Conservation (phyloP, 2,329 filamentous ascomycete species). For the Fusarium hainanense region DNA sequence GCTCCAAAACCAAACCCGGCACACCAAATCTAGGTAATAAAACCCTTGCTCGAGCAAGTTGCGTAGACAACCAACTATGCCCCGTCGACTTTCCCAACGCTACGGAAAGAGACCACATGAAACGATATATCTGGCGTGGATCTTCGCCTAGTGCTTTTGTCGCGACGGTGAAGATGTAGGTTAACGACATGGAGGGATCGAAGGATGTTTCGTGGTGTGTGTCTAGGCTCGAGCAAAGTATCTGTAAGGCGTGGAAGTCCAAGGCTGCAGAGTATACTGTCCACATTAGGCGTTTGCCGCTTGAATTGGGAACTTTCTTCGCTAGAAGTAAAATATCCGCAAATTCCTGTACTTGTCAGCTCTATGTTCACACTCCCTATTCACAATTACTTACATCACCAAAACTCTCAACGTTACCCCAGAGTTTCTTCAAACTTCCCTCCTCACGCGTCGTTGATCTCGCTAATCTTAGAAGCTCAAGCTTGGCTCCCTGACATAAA, state of each 20-base stretch:
- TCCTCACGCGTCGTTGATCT: background rate
- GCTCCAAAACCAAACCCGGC: slow-evolving; percentile 24
- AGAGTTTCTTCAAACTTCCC: background rate
- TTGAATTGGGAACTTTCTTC: background rate
- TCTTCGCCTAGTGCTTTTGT: slow-evolving; percentile 34
- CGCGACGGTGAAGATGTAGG: slow-evolving; percentile 29
- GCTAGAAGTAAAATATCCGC: slow-evolving; percentile 31
- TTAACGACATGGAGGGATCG: background rate
- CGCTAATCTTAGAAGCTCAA: slow-evolving; percentile 29
- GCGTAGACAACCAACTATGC: slow-evolving; percentile 24
- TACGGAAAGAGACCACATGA: slow-evolving; percentile 42
- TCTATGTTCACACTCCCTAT: rapidly evolving
- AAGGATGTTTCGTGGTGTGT: background rate
- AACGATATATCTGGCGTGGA: slow-evolving; percentile 33
- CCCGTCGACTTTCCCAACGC: slow-evolving; percentile 21
- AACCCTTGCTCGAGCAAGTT: slow-evolving; percentile 23
- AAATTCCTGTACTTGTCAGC: slow-evolving; percentile 32
- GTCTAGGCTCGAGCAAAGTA: slow-evolving; percentile 19
- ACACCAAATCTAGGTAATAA: slow-evolving; percentile 34
- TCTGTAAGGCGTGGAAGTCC: slow-evolving; percentile 34
- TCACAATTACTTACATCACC: slow-evolving; percentile 22
- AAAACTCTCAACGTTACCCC: slow-evolving; percentile 26
- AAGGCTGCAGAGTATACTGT: slow-evolving; percentile 36
- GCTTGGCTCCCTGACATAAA: slow-evolving; percentile 36
- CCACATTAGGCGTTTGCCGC: slow-evolving; percentile 42